phyloP scores from a whole-genome alignment of 2,329 filamentous ascomycete genomes.

The Botrytis squamosa region DNA sequence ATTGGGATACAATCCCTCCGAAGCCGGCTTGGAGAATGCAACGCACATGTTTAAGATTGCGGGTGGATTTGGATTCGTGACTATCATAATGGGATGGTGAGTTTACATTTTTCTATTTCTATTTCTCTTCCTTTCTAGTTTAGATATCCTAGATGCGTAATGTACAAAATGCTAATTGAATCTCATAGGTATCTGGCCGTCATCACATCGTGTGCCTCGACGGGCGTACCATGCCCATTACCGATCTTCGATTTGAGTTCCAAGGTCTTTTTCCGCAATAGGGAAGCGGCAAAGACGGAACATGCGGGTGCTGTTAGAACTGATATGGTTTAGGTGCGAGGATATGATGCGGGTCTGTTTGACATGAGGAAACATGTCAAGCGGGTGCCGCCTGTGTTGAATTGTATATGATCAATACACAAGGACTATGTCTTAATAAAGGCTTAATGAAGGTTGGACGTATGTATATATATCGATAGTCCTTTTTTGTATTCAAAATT shows the following conservation, averaged over 20 bases:
- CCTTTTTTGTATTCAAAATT: neutral
- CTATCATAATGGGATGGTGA: slow-evolving; percentile 25
- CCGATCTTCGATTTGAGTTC: slow-evolving; percentile 24
- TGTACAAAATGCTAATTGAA: neutral
- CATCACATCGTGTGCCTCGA: slow-evolving; percentile 24
- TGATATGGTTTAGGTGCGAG: neutral
- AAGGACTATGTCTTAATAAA: neutral
- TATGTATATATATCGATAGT: neutral
- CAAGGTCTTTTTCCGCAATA: slow-evolving; percentile 18
- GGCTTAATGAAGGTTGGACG: neutral
- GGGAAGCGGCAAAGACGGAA: slow-evolving; percentile 17
- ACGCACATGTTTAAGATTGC: slow-evolving; percentile 25
- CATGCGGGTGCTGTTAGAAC: slow-evolving; percentile 22
- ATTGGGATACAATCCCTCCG: slow-evolving; percentile 20
- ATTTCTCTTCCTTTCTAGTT: no score
- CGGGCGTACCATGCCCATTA: slow-evolving; percentile 26
- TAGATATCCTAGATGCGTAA: no score
- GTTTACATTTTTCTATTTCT: neutral
- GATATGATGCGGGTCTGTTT: neutral
- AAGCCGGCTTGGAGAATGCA: slow-evolving; percentile 20
- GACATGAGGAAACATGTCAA: neutral
- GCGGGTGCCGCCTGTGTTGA: neutral
- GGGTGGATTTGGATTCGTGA: slow-evolving; percentile 25
- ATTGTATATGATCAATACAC: neutral
- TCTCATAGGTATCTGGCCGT: slow-evolving; percentile 22